A percentile compares a stretch with the other conserved stretches of the same genome.
Evolutionary conservation across 805 yeast species (phyloP).

Genomic region (Ogataea trehaloabstinens): DNA sequence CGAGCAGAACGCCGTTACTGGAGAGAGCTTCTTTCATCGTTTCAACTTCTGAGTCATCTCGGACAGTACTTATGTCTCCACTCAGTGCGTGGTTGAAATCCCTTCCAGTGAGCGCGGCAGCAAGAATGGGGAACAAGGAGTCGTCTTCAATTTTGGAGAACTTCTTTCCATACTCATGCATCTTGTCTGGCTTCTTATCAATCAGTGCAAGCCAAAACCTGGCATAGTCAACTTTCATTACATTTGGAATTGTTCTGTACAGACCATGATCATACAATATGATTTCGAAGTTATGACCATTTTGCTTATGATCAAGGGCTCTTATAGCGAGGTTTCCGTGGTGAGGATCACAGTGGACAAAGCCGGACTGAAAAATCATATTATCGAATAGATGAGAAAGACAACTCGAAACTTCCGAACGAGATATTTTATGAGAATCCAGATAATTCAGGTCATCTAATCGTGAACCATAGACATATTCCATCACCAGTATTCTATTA

Average conservation of each 20-base stretch:
- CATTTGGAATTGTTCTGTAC: conserved; percentile 77
- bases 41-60: conserved; percentile 62
- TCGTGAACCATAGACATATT: conserved; percentile 76
- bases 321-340: conserved; percentile 94
- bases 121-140: conserved; percentile 77
- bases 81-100: conserved; percentile 74
- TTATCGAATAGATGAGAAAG: conserved; percentile 87
- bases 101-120: conserved; percentile 94
- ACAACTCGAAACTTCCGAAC: conserved; percentile 80
- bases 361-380: conserved; percentile 93
- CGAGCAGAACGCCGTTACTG: conserved; percentile 63
- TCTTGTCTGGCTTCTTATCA: conserved; percentile 60
- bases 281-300: conserved; percentile 80
- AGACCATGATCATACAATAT: conserved; percentile 93
- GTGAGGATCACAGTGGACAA: conserved; percentile 97
- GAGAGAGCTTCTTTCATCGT: conserved; percentile 64
- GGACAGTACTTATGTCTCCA: conserved; percentile 53
- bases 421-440: conserved; percentile 59
- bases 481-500: conserved; percentile 81
- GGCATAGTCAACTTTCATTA: conserved; percentile 79
- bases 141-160: conserved; percentile 80
- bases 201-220: conserved; percentile 89
- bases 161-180: conserved; percentile 70
- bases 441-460: conserved; percentile 73
- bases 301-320: conserved; percentile 30